A percentile compares a stretch with the other conserved stretches of the same genome.
Evolutionary conservation across 768 basidiomycete species (phyloP).

Genomic region (Pleurotus djamor): DNA sequence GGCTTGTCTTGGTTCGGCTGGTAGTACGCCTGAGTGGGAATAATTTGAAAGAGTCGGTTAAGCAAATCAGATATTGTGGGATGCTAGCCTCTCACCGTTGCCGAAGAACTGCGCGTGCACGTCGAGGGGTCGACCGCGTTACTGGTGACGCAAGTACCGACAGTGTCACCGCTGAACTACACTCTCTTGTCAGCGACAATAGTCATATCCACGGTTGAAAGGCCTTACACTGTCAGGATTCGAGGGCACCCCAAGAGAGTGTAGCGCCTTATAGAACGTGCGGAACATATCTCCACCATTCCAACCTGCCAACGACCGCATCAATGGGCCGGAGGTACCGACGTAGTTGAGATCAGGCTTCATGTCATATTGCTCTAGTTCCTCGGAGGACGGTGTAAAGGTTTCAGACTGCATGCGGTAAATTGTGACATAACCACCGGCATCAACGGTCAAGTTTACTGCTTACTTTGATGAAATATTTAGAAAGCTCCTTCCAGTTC

Average conservation of each 20-base stretch:
- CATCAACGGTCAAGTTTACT: background rate
- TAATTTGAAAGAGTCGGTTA: background rate
- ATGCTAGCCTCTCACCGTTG: background rate
- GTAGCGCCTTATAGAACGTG: background rate
- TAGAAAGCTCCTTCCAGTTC: conserved; percentile 14
- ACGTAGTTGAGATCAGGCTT: conserved; percentile 2
- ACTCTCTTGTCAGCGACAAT: no score
- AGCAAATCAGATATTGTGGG: background rate
- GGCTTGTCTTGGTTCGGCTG: conserved; percentile 43
- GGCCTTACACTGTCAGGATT: background rate
- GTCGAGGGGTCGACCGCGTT: background rate
- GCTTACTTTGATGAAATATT: conserved; percentile 14
- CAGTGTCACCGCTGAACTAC: background rate
- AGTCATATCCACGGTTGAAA: no score
- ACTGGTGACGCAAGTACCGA: background rate
- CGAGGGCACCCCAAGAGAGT: background rate
- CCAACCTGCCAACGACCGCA: conserved; percentile 12
- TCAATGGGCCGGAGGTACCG: conserved; percentile 11
- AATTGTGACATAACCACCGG: background rate
- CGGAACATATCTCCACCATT: background rate
- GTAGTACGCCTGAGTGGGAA: conserved; percentile 40
- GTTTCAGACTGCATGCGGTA: conserved; percentile 6
- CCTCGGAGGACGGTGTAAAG: background rate
- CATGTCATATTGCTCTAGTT: background rate
- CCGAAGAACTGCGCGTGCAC: background rate